A percentile compares a stretch with the other conserved stretches of the same genome.
Conservation (phyloP, 2,329 filamentous ascomycete genomes). For the Cladosporium sp. region DNA sequence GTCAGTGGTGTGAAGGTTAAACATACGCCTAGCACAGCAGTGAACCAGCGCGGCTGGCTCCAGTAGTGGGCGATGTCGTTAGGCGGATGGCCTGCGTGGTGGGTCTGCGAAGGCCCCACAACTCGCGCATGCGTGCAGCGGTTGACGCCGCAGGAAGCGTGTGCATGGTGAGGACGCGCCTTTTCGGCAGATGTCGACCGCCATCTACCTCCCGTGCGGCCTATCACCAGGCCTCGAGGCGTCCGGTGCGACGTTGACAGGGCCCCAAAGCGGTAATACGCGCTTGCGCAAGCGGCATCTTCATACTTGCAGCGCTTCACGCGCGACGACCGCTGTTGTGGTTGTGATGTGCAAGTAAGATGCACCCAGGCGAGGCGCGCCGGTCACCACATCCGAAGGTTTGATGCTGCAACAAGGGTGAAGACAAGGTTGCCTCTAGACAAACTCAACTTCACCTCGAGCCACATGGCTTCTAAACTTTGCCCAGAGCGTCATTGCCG, state of each 20-base stretch:
- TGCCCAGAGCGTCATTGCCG: slow-evolving; percentile 7
- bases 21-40: slow-evolving; percentile 16
- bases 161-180: slow-evolving; percentile 11
- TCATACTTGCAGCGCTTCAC: background rate
- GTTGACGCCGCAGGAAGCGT: slow-evolving; percentile 16
- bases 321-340: background rate
- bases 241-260: slow-evolving; percentile 2
- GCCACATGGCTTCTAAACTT: slow-evolving; percentile 18
- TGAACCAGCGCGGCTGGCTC: slow-evolving; percentile 4
- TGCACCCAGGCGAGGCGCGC: slow-evolving; percentile 14
- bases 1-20: slow-evolving; percentile 13
- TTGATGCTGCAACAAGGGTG: slow-evolving; percentile 8
- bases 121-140: slow-evolving; percentile 1
- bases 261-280: slow-evolving; percentile 10
- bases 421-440: slow-evolving; percentile 14
- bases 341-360: background rate
- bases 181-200: slow-evolving; percentile 11
- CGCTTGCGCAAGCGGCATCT: slow-evolving; percentile 15
- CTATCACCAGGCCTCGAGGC: slow-evolving; percentile 9
- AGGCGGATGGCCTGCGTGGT: background rate
- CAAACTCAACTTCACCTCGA: slow-evolving; percentile 17
- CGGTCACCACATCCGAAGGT: slow-evolving; percentile 4
- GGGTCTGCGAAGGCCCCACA: slow-evolving; percentile 1
- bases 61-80: slow-evolving; percentile 5
- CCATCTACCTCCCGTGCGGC: slow-evolving; percentile 8